Percentiles rank a stretch among this genome's conserved stretches.
These are phyloP conservation scores for Endothia cerciana DNA, from an alignment of 2,329 filamentous ascomycete genomes.

Conservation along the genomic window DNA sequence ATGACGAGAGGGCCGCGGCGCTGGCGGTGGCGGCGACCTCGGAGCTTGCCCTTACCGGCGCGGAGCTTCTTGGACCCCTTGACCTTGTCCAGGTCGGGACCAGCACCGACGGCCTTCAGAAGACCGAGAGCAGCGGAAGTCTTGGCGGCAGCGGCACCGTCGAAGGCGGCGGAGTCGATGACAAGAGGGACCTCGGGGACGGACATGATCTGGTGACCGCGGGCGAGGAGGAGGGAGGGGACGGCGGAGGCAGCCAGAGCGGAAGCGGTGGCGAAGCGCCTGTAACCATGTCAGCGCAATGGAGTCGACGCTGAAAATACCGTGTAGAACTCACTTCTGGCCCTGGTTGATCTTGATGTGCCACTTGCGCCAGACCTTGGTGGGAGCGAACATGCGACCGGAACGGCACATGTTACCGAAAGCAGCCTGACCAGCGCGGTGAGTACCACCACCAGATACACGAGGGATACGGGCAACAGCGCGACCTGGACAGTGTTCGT, in stretches of 20 bases:
- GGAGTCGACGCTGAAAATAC: not conserved
- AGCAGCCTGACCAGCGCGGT: conserved; percentile 99
- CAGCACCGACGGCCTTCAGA: conserved; percentile 88
- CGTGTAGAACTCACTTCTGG: conserved; percentile 75
- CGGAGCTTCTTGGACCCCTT: conserved; percentile 95
- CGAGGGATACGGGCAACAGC: conserved; percentile 99
- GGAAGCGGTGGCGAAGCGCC: conserved; percentile 96
- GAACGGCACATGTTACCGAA: conserved; percentile 99
- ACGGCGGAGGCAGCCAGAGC: conserved; percentile 96
- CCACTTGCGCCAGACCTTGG: conserved; percentile 99
- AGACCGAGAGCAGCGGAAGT: conserved; percentile 85
- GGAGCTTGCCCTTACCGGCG: conserved; percentile 98
- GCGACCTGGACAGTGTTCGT: conserved; percentile 67
- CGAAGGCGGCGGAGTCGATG: conserved; percentile 87
- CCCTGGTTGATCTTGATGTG: conserved; percentile 99
- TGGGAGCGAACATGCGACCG: conserved; percentile 99
- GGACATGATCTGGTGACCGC: conserved; percentile 91
- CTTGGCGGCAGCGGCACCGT: conserved; percentile 78
- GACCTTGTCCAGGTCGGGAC: conserved; percentile 91
- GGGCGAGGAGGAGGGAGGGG: conserved; percentile 91
- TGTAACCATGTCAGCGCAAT: conserved; percentile 40
- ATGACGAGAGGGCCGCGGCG: conserved; percentile 97
- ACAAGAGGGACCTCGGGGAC: conserved; percentile 98
- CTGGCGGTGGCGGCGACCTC: conserved; percentile 95
- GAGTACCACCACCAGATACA: conserved; percentile 99